These are phyloP conservation scores for Trypanosoma lewisi DNA, from an alignment of 208 protist genomes.

Conservation along the genomic window DNA sequence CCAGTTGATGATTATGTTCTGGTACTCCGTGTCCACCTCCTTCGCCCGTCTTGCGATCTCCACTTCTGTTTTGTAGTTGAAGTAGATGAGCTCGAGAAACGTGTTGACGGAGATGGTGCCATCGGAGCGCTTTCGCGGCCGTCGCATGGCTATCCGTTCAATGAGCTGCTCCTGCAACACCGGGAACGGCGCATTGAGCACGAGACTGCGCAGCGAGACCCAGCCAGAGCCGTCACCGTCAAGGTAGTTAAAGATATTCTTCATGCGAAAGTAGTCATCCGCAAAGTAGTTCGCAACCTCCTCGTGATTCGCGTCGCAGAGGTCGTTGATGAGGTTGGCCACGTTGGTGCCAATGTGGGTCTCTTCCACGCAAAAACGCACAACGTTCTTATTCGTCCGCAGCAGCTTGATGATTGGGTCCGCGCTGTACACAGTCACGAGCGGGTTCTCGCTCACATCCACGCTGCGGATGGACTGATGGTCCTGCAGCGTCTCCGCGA, in stretches of 20 bases:
- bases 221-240: slow-evolving; percentile 72
- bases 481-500: slow-evolving; percentile 59
- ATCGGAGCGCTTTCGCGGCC: slow-evolving; percentile 62
- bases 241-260: slow-evolving; percentile 78
- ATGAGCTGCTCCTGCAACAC: slow-evolving; percentile 83
- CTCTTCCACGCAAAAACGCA: slow-evolving; percentile 52
- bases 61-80: slow-evolving; percentile 82
- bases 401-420: slow-evolving; percentile 64
- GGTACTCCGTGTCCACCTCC: slow-evolving; percentile 54
- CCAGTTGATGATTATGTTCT: slow-evolving; percentile 80
- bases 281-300: slow-evolving; percentile 72
- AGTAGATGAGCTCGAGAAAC: slow-evolving; percentile 78
- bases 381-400: slow-evolving; percentile 72
- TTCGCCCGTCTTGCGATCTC: slow-evolving; percentile 53
- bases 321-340: slow-evolving; percentile 52
- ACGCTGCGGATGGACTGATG: slow-evolving; percentile 68
- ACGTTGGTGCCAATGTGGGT: slow-evolving; percentile 79
- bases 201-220: slow-evolving; percentile 70
- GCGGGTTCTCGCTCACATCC: slow-evolving; percentile 69
- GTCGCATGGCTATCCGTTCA: slow-evolving; percentile 66
- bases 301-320: slow-evolving; percentile 52
- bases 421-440: slow-evolving; percentile 74
- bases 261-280: slow-evolving; percentile 83
- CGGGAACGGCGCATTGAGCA: slow-evolving; percentile 69
- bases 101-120: slow-evolving; percentile 76